Evolutionary conservation across 2,329 filamentous ascomycete genomes (phyloP).

Genomic region (Blastomyces gilchristii): DNA sequence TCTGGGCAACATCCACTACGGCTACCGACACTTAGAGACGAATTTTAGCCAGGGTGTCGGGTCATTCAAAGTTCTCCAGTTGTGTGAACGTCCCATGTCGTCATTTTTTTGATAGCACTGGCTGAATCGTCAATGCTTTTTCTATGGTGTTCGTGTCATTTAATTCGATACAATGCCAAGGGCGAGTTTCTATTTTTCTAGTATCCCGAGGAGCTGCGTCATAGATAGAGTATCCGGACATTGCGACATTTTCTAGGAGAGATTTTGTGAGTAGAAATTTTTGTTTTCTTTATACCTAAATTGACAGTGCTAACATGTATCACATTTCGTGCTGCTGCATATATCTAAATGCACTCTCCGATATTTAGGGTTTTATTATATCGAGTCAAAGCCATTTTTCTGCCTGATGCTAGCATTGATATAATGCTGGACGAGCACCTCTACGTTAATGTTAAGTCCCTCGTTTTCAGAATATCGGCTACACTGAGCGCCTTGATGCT

Average conservation of each 20-base stretch:
- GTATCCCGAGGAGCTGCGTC: neutral
- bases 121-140: neutral
- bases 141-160: neutral
- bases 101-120: neutral
- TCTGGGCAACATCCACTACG: neutral
- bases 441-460: neutral
- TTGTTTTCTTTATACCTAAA: neutral
- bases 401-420: neutral
- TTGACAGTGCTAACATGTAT: neutral
- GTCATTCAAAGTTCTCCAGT: neutral
- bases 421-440: neutral
- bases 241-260: too few relatives aligned
- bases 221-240: neutral
- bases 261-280: neutral
- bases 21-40: neutral
- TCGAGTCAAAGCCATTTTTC: neutral
- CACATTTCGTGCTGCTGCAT: neutral
- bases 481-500: neutral
- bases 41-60: neutral
- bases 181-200: neutral
- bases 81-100: too few relatives aligned
- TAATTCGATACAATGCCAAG: neutral
- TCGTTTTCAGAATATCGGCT: neutral
- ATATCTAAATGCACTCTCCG: neutral
- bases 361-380: neutral